Percentiles rank a stretch among this genome's conserved stretches.
phyloP scores from a whole-genome alignment of 768 basidiomycete genomes.

The Lanmaoa pseudosensibilis region DNA sequence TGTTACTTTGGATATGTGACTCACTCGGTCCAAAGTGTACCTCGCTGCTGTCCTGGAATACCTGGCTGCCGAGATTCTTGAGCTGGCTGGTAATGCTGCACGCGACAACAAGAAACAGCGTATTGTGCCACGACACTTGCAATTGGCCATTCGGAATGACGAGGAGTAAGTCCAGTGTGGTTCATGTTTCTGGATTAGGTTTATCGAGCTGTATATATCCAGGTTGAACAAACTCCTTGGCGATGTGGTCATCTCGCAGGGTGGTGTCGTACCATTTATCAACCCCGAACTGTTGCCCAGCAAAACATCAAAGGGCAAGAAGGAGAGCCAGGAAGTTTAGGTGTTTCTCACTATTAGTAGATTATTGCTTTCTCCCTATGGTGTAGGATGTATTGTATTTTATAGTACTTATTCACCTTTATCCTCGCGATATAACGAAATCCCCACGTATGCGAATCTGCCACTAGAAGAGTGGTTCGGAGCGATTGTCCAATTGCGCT shows the following conservation, averaged over 20 bases:
- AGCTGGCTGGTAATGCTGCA: constrained; percentile 58
- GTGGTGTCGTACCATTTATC: constrained; percentile 57
- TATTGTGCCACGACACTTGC: constrained; percentile 65
- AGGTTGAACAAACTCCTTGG: constrained; percentile 43
- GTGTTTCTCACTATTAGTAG: constrained; percentile 4
- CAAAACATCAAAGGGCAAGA: constrained; percentile 55
- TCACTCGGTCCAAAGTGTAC: constrained; percentile 41
- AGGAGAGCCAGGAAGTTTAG: constrained; percentile 49
- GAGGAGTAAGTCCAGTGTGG: constrained; percentile 39
- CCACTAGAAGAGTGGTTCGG: too few species aligned
- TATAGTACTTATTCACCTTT: constrained; percentile 31
- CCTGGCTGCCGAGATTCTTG: constrained; percentile 62
- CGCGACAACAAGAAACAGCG: constrained; percentile 59
- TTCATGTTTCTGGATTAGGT: background rate
- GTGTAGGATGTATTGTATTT: constrained; percentile 35
- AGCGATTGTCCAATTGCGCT: too few species aligned
- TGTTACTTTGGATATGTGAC: background rate
- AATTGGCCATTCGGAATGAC: constrained; percentile 65
- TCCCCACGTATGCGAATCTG: background rate
- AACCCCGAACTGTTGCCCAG: constrained; percentile 51
- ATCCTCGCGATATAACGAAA: background rate
- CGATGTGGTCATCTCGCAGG: constrained; percentile 60
- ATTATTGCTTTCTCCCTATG: constrained; percentile 17
- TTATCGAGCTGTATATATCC: background rate
- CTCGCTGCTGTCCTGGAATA: constrained; percentile 63